Conservation (phyloP, 148 eudicot species). For the Suaeda aralocaspica region DNA sequence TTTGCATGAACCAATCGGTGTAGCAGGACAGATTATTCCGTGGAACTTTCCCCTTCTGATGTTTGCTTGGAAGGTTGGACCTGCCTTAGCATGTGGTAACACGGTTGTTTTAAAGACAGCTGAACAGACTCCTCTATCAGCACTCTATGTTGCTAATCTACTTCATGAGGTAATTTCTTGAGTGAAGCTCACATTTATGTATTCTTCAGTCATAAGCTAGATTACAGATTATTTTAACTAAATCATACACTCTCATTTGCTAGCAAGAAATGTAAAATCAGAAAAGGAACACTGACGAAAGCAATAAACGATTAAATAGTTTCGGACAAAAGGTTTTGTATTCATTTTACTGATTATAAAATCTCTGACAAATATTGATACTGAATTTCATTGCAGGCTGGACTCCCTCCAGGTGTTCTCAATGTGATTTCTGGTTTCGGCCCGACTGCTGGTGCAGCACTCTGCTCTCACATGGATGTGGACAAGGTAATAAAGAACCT, state of each 20-base stretch:
- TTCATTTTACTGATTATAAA: too few species aligned
- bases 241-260: background rate
- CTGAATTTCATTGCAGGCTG: constrained; percentile 37
- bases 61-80: constrained; percentile 67
- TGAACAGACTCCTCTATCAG: constrained; percentile 61
- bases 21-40: constrained; percentile 60
- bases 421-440: constrained; percentile 60
- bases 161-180: constrained; percentile 43
- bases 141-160: constrained; percentile 49
- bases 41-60: constrained; percentile 71
- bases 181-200: too few species aligned
- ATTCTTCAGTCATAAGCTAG: too few species aligned
- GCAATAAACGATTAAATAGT: background rate
- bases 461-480: constrained; percentile 59
- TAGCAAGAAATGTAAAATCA: background rate
- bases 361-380: too few species aligned
- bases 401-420: constrained; percentile 59
- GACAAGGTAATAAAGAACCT: constrained; percentile 42
- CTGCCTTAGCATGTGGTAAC: constrained; percentile 65
- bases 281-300: background rate
- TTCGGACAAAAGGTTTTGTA: background rate
- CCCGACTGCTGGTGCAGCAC: constrained; percentile 58
- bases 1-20: constrained; percentile 61
- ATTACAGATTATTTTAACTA: too few species aligned
- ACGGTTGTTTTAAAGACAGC: constrained; percentile 52